Evolutionary conservation across 2,329 filamentous ascomycete genomes (phyloP).

Genomic region (Alternaria triticimaculans): DNA sequence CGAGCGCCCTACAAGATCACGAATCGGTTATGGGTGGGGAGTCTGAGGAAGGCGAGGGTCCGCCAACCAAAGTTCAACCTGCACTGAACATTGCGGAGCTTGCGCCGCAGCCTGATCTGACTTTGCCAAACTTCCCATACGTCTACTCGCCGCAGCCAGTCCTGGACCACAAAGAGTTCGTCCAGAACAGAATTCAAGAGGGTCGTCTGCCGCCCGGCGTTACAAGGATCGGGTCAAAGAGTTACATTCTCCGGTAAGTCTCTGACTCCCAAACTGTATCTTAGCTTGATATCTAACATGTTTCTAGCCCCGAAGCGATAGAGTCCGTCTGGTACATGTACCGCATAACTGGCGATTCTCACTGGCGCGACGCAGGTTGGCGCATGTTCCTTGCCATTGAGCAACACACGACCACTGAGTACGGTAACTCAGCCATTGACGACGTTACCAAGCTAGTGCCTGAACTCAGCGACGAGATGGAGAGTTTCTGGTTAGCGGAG

Average conservation of each 20-base stretch:
- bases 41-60: conserved; percentile 26
- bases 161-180: conserved; percentile 44
- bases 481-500: conserved; percentile 77
- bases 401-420: conserved; percentile 64
- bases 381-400: conserved; percentile 73
- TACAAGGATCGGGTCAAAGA: conserved; percentile 60
- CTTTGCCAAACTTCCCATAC: conserved; percentile 36
- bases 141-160: conserved; percentile 41
- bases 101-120: conserved; percentile 19
- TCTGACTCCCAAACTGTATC: neutral
- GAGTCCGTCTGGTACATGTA: conserved; percentile 83
- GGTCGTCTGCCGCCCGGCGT: conserved; percentile 63
- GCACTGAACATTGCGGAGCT: conserved; percentile 16
- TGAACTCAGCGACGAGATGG: conserved; percentile 66
- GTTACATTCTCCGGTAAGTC: conserved; percentile 66
- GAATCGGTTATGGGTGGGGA: conserved; percentile 27
- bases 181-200: conserved; percentile 47
- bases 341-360: conserved; percentile 70
- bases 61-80: conserved; percentile 33
- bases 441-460: conserved; percentile 65
- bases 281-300: neutral
- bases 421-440: conserved; percentile 69
- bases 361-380: conserved; percentile 74
- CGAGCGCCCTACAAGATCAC: conserved; percentile 7
- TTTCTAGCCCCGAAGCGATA: conserved; percentile 71